These are phyloP conservation scores for Penicillium nordicum DNA, from an alignment of 2,329 filamentous ascomycete genomes.

Conservation along the genomic window DNA sequence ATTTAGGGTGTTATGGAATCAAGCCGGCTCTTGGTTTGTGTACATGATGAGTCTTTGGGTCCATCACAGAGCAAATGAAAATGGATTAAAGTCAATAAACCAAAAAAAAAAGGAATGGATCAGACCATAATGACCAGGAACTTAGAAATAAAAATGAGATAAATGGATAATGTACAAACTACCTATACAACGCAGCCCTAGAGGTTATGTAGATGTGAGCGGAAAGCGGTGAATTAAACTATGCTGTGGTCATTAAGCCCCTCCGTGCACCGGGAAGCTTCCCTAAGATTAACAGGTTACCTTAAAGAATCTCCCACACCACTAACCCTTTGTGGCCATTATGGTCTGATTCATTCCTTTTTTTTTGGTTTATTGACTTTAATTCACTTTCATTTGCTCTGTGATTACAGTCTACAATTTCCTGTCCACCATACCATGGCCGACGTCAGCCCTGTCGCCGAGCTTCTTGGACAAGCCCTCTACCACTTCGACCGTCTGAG, in stretches of 20 bases:
- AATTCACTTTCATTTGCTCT: not conserved
- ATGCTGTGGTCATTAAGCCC: not conserved
- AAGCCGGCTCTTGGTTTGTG: too few species aligned
- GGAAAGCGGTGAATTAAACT: not conserved
- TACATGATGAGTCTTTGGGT: too few species aligned
- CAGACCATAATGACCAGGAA: slow-evolving; percentile 13
- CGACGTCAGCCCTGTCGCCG: slow-evolving; percentile 35
- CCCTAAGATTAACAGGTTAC: slow-evolving; percentile 13
- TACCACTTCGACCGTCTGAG: slow-evolving; percentile 44
- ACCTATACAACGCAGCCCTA: too few species aligned
- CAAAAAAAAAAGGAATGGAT: not conserved
- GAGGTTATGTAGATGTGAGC: not conserved
- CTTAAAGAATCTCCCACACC: slow-evolving; percentile 9
- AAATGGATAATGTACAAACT: too few species aligned
- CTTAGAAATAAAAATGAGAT: not conserved
- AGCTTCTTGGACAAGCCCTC: slow-evolving; percentile 41
- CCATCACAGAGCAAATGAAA: not conserved
- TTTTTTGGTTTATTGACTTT: not conserved
- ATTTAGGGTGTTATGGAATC: not conserved
- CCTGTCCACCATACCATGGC: slow-evolving; percentile 31
- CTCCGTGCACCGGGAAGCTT: slow-evolving; percentile 6
- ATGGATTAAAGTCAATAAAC: not conserved
- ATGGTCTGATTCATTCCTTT: slow-evolving; percentile 15
- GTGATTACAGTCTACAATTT: not conserved
- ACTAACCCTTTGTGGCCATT: not conserved